phyloP scores from a whole-genome alignment of 305 asterid species.

The Andrographis paniculata region DNA sequence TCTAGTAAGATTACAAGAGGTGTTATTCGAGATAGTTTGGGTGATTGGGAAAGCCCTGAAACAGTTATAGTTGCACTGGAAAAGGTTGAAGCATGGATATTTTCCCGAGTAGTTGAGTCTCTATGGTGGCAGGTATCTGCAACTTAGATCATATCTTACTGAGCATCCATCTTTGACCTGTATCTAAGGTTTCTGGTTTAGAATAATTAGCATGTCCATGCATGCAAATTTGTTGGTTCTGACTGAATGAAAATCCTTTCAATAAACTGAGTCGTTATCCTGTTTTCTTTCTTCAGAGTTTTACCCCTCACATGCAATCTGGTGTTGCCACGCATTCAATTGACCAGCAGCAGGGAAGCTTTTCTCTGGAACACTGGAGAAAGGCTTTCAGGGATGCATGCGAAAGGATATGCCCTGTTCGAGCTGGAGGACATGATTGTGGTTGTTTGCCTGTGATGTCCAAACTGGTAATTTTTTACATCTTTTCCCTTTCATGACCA shows the following conservation, averaged over 20 bases:
- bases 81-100: constrained; percentile 64
- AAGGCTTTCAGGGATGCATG: constrained; percentile 81
- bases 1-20: constrained; percentile 25
- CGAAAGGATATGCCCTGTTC: constrained; percentile 83
- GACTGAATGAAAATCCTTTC: constrained; percentile 9
- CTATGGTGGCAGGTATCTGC: constrained; percentile 75
- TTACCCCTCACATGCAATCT: constrained; percentile 86
- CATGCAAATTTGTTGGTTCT: constrained; percentile 2
- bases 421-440: constrained; percentile 82
- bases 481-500: background rate
- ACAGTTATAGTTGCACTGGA: constrained; percentile 48
- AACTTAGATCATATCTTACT: background rate
- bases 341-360: constrained; percentile 38
- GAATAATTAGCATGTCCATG: background rate
- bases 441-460: constrained; percentile 77
- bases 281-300: constrained; percentile 32
- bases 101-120: constrained; percentile 58
- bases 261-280: constrained; percentile 1
- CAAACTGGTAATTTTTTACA: constrained; percentile 43
- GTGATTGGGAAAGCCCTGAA: constrained; percentile 51
- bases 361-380: constrained; percentile 73
- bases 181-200: constrained; percentile 5
- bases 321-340: constrained; percentile 45
- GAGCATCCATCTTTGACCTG: background rate
- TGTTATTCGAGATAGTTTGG: constrained; percentile 21